Base-by-base conservation (phyloP, 2,329 filamentous ascomycete genomes). In the Ciborinia camelliae region DNA sequence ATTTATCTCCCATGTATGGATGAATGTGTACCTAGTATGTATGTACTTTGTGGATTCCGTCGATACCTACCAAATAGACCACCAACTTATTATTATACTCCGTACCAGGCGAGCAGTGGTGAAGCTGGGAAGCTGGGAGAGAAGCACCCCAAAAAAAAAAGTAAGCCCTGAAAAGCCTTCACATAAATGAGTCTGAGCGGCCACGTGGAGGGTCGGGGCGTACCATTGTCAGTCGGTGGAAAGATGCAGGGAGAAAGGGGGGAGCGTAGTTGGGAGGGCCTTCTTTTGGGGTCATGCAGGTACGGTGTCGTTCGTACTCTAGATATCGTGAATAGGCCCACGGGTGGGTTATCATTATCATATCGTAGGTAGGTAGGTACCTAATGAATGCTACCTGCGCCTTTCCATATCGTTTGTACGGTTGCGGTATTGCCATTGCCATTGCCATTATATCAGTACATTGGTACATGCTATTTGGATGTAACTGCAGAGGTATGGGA, bases 131-230 rank as follows among this genome's bases (percentile, higher is more conserved):
- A 62, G 39, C 30, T 58, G 23, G 54, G 26, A 43, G 15, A n/a
- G 30, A 52, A 35, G n/a, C 41, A 51, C 41, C n/a, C n/a, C n/a
- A n/a, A n/a, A n/a, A n/a, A n/a, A n/a, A n/a, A 39, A 14, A 39
- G 39, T 45, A 60, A 39, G 57, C 43, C 23, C 20, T 26, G 41
- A 43, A 20, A 15, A n/a, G 18, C 9, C 43, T 60, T 50, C 23
- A 48, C n/a, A 60, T 43, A 51, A 52, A 18, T 10, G 32, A 63
- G 52, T 63, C 52, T 57, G 52, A 58, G 52, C 52, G 52, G 51
- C 61, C 61, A 63, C 61, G 61, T 63, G 61, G 61, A 58, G 26
- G 41, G 30, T 58, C 52, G 61, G 52, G 59, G 54, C 39, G 54
- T 30, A 35, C n/a, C 32, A 48, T 57, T 57, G 28, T 18, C 39